Evolutionary conservation across 257 asterid species (phyloP).

Genomic region (Fraxinus excelsior): DNA sequence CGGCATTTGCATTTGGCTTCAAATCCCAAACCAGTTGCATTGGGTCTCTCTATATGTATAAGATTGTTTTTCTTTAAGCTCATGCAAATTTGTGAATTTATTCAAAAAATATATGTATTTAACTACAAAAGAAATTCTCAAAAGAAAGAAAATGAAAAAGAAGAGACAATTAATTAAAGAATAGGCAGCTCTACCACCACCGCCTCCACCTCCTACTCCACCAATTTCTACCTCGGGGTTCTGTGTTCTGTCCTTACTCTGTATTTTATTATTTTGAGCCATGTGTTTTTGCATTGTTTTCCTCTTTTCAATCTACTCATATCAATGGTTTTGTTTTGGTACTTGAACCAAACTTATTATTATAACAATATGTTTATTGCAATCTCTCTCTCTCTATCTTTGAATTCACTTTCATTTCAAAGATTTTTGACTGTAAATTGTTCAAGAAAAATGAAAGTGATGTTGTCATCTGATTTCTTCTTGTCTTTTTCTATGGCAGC

Average conservation of each 20-base stretch:
- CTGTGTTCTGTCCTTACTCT: constrained; percentile 53
- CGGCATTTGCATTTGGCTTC: constrained; percentile 64
- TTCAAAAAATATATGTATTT: not conserved
- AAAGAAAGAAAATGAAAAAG: not conserved
- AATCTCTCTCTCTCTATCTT: not conserved
- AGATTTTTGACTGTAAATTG: not conserved
- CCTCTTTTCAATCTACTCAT: constrained; percentile 45
- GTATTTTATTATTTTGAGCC: constrained; percentile 27
- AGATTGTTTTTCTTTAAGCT: constrained; percentile 15
- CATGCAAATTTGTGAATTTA: constrained; percentile 14
- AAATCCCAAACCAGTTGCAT: constrained; percentile 58
- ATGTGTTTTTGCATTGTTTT: constrained; percentile 83
- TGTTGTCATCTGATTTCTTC: not conserved
- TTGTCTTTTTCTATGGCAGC: not conserved
- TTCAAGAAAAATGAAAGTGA: not conserved
- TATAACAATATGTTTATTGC: not conserved
- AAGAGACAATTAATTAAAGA: constrained; percentile 20
- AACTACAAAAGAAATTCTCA: not conserved
- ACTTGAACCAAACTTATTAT: constrained; percentile 27
- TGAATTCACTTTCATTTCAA: not conserved
- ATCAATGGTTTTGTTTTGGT: constrained; percentile 57
- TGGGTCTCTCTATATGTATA: constrained; percentile 33
- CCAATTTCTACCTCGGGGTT: constrained; percentile 69
- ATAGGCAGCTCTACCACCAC: constrained; percentile 12
- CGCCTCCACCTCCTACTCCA: constrained; percentile 30